phyloP scores from a whole-genome alignment of 2,329 filamentous ascomycete genomes.

The Rosellinia necatrix region DNA sequence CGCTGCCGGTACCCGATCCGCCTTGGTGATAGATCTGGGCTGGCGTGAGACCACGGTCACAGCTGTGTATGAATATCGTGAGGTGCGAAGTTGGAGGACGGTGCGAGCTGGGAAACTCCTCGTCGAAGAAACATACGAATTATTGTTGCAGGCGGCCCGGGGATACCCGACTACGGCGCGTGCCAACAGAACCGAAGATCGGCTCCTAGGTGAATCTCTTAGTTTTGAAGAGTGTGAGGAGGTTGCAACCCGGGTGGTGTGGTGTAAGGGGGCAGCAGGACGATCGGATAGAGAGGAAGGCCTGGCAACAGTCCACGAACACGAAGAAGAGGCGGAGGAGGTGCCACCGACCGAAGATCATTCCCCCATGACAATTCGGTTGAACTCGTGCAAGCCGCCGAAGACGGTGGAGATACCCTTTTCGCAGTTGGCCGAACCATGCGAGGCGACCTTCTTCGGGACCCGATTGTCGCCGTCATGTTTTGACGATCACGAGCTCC shows the following conservation, averaged over 20 bases:
- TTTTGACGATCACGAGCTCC: slow-evolving; percentile 85
- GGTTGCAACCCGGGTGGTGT: slow-evolving; percentile 73
- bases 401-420: slow-evolving; percentile 69
- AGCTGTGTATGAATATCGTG: slow-evolving; percentile 87
- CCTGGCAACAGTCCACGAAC: slow-evolving; percentile 60
- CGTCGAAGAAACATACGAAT: slow-evolving; percentile 68
- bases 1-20: slow-evolving; percentile 83
- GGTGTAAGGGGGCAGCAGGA: slow-evolving; percentile 64
- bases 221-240: slow-evolving; percentile 84
- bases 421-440: slow-evolving; percentile 71
- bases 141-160: slow-evolving; percentile 57
- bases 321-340: slow-evolving; percentile 55
- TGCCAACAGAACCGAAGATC: slow-evolving; percentile 36
- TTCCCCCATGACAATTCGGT: slow-evolving; percentile 48
- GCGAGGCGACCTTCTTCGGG: slow-evolving; percentile 76
- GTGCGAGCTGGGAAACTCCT: slow-evolving; percentile 76
- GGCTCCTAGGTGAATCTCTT: slow-evolving; percentile 46
- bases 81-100: slow-evolving; percentile 72
- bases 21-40: slow-evolving; percentile 84
- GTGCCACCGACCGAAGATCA: slow-evolving; percentile 41
- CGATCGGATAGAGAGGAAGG: slow-evolving; percentile 41
- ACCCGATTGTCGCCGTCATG: slow-evolving; percentile 54
- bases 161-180: slow-evolving; percentile 29
- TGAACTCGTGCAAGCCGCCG: slow-evolving; percentile 54
- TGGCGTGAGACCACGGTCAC: slow-evolving; percentile 91